Conservation (phyloP, 345 rosid species). For the Hevea brasiliensis region DNA sequence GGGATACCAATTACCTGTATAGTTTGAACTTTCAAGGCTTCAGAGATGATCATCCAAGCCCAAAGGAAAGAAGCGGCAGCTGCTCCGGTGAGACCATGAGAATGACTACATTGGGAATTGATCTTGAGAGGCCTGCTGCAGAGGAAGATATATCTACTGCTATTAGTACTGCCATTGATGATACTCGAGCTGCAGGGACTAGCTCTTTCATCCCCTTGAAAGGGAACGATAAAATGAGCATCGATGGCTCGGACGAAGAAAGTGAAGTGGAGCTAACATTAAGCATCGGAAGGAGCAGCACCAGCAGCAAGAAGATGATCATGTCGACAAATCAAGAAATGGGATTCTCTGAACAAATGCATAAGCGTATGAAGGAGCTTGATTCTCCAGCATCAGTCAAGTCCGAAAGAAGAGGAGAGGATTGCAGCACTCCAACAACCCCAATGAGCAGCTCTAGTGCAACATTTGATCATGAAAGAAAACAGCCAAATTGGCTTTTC, state of each 20-base stretch:
- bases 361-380: conserved; percentile 14
- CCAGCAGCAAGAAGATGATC: conserved; percentile 25
- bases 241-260: conserved; percentile 39
- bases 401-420: conserved; percentile 40
- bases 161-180: conserved; percentile 24
- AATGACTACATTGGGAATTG: conserved; percentile 32
- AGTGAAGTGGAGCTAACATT: conserved; percentile 63
- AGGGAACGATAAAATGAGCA: conserved; percentile 15
- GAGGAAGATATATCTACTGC: conserved; percentile 37
- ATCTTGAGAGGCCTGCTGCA: conserved; percentile 47
- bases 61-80: conserved; percentile 56
- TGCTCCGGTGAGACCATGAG: conserved; percentile 40
- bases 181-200: conserved; percentile 33
- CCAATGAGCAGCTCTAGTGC: conserved; percentile 61
- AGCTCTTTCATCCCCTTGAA: conserved; percentile 20
- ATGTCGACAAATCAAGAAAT: conserved; percentile 1
- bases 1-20: conserved; percentile 14
- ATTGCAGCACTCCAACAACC: conserved; percentile 48
- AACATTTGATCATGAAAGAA: conserved; percentile 54
- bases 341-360: not conserved
- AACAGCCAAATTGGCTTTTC: conserved; percentile 73
- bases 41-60: conserved; percentile 29
- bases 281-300: conserved; percentile 55
- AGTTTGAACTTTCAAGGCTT: conserved; percentile 21
- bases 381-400: conserved; percentile 31